These are phyloP conservation scores for Dactylorhiza incarnata DNA, from an alignment of 106 monocot species.

Conservation along the genomic window DNA sequence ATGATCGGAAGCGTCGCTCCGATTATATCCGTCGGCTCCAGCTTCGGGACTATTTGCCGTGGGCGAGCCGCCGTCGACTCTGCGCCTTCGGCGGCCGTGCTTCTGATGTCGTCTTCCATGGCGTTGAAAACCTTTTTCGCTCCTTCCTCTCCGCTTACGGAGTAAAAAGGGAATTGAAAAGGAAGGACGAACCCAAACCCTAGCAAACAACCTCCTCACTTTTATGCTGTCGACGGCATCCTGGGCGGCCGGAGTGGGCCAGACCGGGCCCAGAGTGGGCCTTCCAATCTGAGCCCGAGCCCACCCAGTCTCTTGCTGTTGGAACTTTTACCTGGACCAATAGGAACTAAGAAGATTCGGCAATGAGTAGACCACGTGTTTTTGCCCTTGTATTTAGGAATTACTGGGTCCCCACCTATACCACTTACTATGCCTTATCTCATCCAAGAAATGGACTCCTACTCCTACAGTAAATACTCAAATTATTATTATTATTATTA, in stretches of 20 bases:
- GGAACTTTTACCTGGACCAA: too few species aligned
- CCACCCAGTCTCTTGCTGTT: too few species aligned
- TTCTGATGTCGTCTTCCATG: not conserved
- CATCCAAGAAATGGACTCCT: too few species aligned
- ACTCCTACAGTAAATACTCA: too few species aligned
- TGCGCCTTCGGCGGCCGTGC: not conserved
- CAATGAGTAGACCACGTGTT: too few species aligned
- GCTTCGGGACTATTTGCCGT: constrained; percentile 20
- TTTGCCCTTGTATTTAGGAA: too few species aligned
- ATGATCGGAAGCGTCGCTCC: not conserved
- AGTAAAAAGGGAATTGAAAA: not conserved
- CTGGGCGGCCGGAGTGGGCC: not conserved
- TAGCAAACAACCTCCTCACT: not conserved
- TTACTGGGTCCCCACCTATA: too few species aligned
- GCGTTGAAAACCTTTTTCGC: not conserved
- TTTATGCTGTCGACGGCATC: not conserved
- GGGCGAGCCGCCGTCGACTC: not conserved
- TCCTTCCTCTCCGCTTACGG: not conserved
- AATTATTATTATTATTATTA: too few species aligned
- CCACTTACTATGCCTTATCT: too few species aligned
- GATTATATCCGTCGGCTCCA: constrained; percentile 17
- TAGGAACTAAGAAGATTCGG: too few species aligned
- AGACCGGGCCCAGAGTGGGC: not conserved
- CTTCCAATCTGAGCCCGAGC: not conserved
- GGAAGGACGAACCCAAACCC: not conserved